Percentiles rank a stretch among this genome's conserved stretches.
Evolutionary conservation across 257 asterid species (phyloP).

Genomic region (Plectranthus barbatus): DNA sequence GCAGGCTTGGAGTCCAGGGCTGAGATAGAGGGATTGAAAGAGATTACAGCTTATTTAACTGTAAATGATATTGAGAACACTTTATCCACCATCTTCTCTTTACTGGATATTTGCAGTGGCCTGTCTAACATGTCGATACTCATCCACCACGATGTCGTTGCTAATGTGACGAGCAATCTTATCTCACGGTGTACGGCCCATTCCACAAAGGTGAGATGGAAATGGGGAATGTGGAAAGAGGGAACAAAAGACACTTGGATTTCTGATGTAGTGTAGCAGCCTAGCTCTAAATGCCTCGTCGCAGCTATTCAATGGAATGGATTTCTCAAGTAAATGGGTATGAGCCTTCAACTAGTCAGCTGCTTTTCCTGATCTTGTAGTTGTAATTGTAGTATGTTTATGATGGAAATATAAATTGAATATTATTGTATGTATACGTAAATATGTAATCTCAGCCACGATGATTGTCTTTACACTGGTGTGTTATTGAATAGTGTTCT

Average conservation of each 20-base stretch:
- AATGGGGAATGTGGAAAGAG: slow-evolving; percentile 88
- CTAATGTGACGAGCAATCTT: slow-evolving; percentile 42
- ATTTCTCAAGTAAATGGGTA: background rate
- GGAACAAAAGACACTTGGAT: slow-evolving; percentile 58
- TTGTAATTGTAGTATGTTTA: background rate
- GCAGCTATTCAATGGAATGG: background rate
- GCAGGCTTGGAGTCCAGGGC: slow-evolving; percentile 27
- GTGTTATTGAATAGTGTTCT: background rate
- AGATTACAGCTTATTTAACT: slow-evolving; percentile 50
- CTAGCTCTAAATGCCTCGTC: background rate
- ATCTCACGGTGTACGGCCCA: slow-evolving; percentile 46
- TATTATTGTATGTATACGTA: background rate
- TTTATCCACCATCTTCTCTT: slow-evolving; percentile 30
- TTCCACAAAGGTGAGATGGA: slow-evolving; percentile 52
- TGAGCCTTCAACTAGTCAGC: background rate
- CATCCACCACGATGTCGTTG: slow-evolving; percentile 55
- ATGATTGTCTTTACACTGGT: no score
- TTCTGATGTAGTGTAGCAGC: slow-evolving; percentile 26
- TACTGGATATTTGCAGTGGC: slow-evolving; percentile 43
- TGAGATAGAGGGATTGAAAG: slow-evolving; percentile 45
- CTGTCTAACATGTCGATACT: slow-evolving; percentile 38
- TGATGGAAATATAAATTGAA: background rate
- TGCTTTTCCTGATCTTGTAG: background rate
- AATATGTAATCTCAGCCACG: background rate
- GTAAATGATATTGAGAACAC: slow-evolving; percentile 52